These are phyloP conservation scores for Alternaria sp. DNA, from an alignment of 2,329 filamentous ascomycete genomes.

Conservation along the genomic window DNA sequence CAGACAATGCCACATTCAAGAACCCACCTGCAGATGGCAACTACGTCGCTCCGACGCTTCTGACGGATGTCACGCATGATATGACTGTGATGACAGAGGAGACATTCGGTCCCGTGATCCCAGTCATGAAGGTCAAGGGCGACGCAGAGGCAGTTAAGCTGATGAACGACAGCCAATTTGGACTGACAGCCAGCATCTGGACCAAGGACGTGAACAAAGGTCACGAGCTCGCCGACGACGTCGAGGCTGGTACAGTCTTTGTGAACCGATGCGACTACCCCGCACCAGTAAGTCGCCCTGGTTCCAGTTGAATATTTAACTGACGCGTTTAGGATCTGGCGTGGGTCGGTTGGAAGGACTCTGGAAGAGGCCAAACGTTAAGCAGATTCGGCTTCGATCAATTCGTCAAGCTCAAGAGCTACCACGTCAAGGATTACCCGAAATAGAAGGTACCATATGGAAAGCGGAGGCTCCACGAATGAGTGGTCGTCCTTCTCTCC, in stretches of 20 bases:
- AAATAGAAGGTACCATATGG: slow-evolving; percentile 53
- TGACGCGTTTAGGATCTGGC: slow-evolving; percentile 74
- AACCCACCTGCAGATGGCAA: slow-evolving; percentile 81
- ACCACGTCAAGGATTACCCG: slow-evolving; percentile 84
- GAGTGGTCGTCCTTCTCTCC: slow-evolving; percentile 23
- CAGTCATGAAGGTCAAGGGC: slow-evolving; percentile 83
- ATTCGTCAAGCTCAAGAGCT: slow-evolving; percentile 96
- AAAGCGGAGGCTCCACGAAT: slow-evolving; percentile 18
- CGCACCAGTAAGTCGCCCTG: slow-evolving; percentile 75
- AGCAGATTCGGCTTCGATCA: slow-evolving; percentile 93
- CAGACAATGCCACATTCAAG: slow-evolving; percentile 79
- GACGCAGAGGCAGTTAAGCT: slow-evolving; percentile 83
- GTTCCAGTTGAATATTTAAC: background rate
- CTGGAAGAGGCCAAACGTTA: slow-evolving; percentile 88
- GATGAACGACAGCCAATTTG: slow-evolving; percentile 97
- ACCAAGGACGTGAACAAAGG: slow-evolving; percentile 84
- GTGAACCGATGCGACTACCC: slow-evolving; percentile 95
- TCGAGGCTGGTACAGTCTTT: slow-evolving; percentile 95
- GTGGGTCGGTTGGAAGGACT: slow-evolving; percentile 99
- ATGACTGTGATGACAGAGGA: slow-evolving; percentile 94
- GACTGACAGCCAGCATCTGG: slow-evolving; percentile 96
- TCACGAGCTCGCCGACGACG: slow-evolving; percentile 77
- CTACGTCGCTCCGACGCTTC: slow-evolving; percentile 85
- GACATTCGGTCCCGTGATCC: slow-evolving; percentile 93
- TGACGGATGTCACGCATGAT: slow-evolving; percentile 79